Percentiles rank a stretch among this genome's conserved stretches.
Evolutionary conservation across 768 basidiomycete species (phyloP).

Genomic region (Leccinum barrowsii): DNA sequence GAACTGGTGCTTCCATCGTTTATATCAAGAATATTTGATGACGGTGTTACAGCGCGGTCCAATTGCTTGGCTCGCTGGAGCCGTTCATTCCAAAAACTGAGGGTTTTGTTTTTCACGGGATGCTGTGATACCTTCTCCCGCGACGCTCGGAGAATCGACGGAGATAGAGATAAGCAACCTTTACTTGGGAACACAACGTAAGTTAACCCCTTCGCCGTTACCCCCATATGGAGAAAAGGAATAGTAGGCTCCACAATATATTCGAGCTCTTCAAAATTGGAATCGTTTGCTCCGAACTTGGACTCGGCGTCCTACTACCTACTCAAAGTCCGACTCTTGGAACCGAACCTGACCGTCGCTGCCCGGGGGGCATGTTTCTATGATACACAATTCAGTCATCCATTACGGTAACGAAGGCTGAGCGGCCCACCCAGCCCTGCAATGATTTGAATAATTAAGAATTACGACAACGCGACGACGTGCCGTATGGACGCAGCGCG

Average conservation of each 20-base stretch:
- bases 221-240: no score
- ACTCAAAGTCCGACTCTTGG: slow-evolving; percentile 6
- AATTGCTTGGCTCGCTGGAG: no score
- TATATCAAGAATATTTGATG: no score
- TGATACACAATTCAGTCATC: background rate
- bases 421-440: background rate
- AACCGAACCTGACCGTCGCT: slow-evolving; percentile 7
- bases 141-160: no score
- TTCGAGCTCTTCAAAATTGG: slow-evolving; percentile 1
- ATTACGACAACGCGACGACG: background rate
- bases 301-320: slow-evolving; percentile 1
- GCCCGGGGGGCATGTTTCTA: slow-evolving; percentile 2
- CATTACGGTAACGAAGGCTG: background rate
- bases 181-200: no score
- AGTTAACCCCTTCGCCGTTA: no score
- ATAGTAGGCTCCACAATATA: background rate
- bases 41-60: no score
- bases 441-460: background rate
- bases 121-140: no score
- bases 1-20: no score
- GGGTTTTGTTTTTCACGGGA: no score
- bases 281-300: background rate
- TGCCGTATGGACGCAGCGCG: background rate
- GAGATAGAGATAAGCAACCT: no score
- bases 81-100: no score